phyloP scores from a whole-genome alignment of 306 rosid species.

The Acacia crassicarpa region DNA sequence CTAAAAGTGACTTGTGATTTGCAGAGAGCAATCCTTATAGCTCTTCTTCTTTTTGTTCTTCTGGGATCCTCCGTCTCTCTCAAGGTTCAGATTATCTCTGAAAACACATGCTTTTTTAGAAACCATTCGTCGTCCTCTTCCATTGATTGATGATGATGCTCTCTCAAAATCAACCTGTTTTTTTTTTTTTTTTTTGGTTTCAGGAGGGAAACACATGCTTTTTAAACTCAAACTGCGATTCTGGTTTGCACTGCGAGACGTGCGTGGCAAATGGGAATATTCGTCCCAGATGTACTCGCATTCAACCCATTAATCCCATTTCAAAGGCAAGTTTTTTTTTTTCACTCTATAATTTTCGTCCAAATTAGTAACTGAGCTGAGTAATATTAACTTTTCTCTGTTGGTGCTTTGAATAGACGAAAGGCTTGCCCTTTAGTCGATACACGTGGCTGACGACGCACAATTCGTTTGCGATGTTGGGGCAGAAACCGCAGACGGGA shows the following conservation, averaged over 20 bases:
- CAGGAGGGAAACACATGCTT: slow-evolving; percentile 72
- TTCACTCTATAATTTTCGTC: not conserved
- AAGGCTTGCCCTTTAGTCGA: slow-evolving; percentile 75
- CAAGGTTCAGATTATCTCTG: slow-evolving; percentile 40
- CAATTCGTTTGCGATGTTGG: slow-evolving; percentile 72
- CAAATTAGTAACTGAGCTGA: not conserved
- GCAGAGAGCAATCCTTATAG: slow-evolving; percentile 47
- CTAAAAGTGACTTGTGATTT: slow-evolving; percentile 24
- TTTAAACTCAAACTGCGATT: slow-evolving; percentile 52
- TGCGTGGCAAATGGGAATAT: slow-evolving; percentile 69
- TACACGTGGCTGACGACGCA: slow-evolving; percentile 92
- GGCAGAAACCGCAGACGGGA: slow-evolving; percentile 67
- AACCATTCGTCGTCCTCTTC: not conserved
- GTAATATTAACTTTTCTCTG: not conserved
- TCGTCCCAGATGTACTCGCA: slow-evolving; percentile 80
- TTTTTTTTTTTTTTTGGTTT: not conserved
- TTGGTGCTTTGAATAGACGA: slow-evolving; percentile 50
- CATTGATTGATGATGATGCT: not conserved
- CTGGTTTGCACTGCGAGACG: slow-evolving; percentile 84
- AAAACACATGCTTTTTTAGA: not conserved
- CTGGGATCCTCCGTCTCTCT: slow-evolving; percentile 56
- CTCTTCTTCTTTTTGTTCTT: slow-evolving; percentile 32
- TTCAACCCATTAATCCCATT: slow-evolving; percentile 67
- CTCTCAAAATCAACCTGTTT: not conserved
- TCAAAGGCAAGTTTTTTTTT: slow-evolving; percentile 41